Evolutionary conservation across 768 basidiomycete genomes (phyloP).

Genomic region (Tulasnella sp.): DNA sequence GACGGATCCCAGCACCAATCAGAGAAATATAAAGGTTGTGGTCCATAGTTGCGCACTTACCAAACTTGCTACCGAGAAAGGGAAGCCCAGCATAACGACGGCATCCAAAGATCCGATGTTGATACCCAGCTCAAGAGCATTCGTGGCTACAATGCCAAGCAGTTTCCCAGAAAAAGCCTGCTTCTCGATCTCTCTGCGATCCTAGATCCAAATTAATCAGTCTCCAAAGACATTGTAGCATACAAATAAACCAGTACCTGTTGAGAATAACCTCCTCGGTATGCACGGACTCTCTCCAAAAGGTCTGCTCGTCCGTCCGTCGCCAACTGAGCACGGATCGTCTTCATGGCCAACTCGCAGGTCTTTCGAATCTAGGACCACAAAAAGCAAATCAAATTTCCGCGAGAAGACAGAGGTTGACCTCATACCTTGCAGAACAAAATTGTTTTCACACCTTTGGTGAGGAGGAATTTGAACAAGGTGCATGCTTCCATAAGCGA

Average conservation of each 20-base stretch:
- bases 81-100: slow-evolving; percentile 83
- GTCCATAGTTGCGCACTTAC: slow-evolving; percentile 31
- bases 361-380: slow-evolving; percentile 53
- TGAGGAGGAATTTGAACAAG: slow-evolving; percentile 74
- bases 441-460: slow-evolving; percentile 65
- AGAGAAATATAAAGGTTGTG: not conserved
- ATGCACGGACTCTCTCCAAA: slow-evolving; percentile 62
- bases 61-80: slow-evolving; percentile 65
- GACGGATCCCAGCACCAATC: not conserved
- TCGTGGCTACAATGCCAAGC: slow-evolving; percentile 80
- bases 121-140: slow-evolving; percentile 84
- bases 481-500: slow-evolving; percentile 56
- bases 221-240: not conserved
- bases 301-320: slow-evolving; percentile 69
- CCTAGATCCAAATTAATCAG: slow-evolving; percentile 31
- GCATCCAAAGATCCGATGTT: slow-evolving; percentile 84
- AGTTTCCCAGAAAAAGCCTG: slow-evolving; percentile 79
- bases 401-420: not conserved
- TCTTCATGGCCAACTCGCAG: slow-evolving; percentile 55
- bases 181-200: slow-evolving; percentile 70
- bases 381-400: not conserved
- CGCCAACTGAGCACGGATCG: slow-evolving; percentile 41
- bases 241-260: slow-evolving; percentile 32
- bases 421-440: slow-evolving; percentile 70
- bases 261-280: slow-evolving; percentile 75